Conservation (phyloP, 2,329 filamentous ascomycete species). For the Orbilia quercus region DNA sequence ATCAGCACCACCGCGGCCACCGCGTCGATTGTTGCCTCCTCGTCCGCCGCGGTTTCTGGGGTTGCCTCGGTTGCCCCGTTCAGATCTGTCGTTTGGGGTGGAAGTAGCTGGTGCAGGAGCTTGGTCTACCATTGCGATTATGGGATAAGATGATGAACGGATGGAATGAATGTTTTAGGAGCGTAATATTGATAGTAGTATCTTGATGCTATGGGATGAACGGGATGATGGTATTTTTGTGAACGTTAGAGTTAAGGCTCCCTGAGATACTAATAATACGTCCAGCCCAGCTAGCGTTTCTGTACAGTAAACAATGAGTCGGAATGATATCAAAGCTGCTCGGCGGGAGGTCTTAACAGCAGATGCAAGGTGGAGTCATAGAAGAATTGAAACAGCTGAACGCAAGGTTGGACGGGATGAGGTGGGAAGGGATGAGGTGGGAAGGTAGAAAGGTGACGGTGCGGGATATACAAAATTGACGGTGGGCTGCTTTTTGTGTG, state of each 20-base stretch:
- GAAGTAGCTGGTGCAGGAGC: no score
- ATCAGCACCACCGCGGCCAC: conserved; percentile 58
- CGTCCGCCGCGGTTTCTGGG: conserved; percentile 63
- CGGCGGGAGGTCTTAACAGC: background rate
- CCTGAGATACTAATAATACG: background rate
- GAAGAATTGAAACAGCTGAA: conserved; percentile 7
- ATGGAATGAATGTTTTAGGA: background rate
- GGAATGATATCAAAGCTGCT: background rate
- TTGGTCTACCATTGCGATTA: conserved; percentile 38
- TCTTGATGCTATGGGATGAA: background rate
- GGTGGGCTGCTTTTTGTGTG: conserved; percentile 1
- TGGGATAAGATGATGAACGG: background rate
- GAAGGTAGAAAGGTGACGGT: background rate
- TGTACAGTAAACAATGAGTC: conserved; percentile 24
- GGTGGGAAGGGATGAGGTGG: background rate
- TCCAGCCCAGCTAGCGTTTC: conserved; percentile 6
- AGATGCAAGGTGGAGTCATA: conserved; percentile 44
- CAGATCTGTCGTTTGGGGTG: conserved; percentile 61
- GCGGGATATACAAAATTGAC: conserved; percentile 30
- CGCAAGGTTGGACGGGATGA: conserved; percentile 24
- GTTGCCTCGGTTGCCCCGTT: conserved; percentile 64
- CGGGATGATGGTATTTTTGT: no score
- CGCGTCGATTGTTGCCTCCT: conserved; percentile 61
- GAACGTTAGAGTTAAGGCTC: no score
- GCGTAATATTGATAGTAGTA: background rate